Conservation (phyloP, 2,329 filamentous ascomycete genomes). For the Colletotrichum sp. region DNA sequence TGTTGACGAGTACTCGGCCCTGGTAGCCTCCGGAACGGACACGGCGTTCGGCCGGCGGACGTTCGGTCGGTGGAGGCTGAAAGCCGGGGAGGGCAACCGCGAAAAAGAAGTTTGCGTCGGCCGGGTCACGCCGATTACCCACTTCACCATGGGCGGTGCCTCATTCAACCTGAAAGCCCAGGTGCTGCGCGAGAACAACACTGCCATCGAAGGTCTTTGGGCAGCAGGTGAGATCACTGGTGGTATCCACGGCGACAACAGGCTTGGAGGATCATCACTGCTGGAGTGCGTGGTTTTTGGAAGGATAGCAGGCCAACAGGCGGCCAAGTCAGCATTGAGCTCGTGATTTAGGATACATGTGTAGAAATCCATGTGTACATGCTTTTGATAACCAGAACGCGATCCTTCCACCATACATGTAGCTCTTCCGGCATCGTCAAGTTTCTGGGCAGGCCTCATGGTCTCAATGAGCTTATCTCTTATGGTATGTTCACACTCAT, state of each 20-base stretch:
- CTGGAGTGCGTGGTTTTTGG: slow-evolving; percentile 71
- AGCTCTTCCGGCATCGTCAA: neutral
- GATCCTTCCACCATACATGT: neutral
- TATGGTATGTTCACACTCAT: neutral
- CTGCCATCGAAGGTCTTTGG: slow-evolving; percentile 60
- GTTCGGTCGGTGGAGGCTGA: slow-evolving; percentile 62
- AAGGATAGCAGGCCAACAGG: slow-evolving; percentile 57
- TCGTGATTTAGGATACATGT: neutral
- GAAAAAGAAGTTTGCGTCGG: slow-evolving; percentile 64
- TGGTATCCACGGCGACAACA: slow-evolving; percentile 67
- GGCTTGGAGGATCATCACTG: slow-evolving; percentile 65
- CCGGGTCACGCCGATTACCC: slow-evolving; percentile 65
- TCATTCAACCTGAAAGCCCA: slow-evolving; percentile 59
- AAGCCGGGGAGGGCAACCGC: slow-evolving; percentile 42
- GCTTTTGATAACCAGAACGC: neutral
- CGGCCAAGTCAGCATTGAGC: slow-evolving; percentile 33
- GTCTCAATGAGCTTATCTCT: neutral
- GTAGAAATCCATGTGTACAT: neutral
- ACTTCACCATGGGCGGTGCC: slow-evolving; percentile 72
- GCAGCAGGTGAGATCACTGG: slow-evolving; percentile 70
- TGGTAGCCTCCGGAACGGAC: slow-evolving; percentile 40
- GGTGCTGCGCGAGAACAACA: slow-evolving; percentile 47
- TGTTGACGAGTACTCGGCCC: slow-evolving; percentile 53
- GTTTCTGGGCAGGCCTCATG: neutral
- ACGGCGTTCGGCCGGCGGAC: slow-evolving; percentile 53